Evolutionary conservation across 768 basidiomycete genomes (phyloP), one percentile per base, ranked within the genome.

Genomic region (Leccinum arenicola): DNA sequence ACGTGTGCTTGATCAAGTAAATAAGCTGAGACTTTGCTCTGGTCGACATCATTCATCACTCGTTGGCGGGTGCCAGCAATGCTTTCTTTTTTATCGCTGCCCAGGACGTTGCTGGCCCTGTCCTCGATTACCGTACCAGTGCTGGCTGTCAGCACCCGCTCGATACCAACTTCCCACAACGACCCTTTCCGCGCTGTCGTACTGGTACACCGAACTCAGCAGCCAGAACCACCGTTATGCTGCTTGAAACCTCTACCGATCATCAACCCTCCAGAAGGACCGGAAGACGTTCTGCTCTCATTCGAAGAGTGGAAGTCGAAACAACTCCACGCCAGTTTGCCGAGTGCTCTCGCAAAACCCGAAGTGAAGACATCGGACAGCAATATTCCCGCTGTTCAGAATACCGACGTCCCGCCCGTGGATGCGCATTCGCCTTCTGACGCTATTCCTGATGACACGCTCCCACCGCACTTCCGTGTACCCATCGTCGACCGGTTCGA

Each of bases 241-340:
- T 88, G 87, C 66, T 75, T 93, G 55, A 85, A 81, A 50, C 82
- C 87, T 5, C 68, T 71, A 1, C 66, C 74, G 15, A 74, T 57
- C 11, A 33, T 55, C 4, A 71, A 74, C 48, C 70, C 82, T 3
- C 70, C 76, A 40, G 80, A 84, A 47, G 74, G 76, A 7, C 74
- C 80, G 5, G 86, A 86, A 53, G 84, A 86, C 54, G 73, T 87
- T 6, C 74, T 93, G 21, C 81, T 92, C 21, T 89, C 90, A 0
- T 95, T 95, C 66, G 89, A 93, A 66, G 92, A 93, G 64, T 95
- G 92, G 92, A 92, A 92, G 67, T 83, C 83, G 33, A 89, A 83
- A 63, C 87, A 87, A 58, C 67, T 77, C 50, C 78, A 82, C 61
- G 70, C 67, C 12, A 68, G 72, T n/a, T 68, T 72, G 21, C 70